phyloP scores from a whole-genome alignment of 257 asterid genomes.

The Solanum dulcamara region DNA sequence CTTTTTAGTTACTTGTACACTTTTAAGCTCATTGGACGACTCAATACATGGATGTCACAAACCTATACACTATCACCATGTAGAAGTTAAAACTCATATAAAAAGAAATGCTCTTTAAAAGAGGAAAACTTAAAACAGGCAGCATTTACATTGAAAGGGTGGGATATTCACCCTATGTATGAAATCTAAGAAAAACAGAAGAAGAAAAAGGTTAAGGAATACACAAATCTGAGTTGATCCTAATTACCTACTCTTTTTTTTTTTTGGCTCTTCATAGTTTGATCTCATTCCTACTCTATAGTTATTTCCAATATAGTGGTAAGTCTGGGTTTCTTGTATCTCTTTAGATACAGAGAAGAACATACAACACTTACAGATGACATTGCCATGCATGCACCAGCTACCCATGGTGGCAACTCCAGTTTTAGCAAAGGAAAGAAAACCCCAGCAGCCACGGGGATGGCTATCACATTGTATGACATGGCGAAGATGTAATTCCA shows the following conservation, averaged over 20 bases:
- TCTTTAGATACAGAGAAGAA: constrained; percentile 81
- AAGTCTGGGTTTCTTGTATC: constrained; percentile 84
- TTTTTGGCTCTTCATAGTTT: background rate
- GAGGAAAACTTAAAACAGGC: background rate
- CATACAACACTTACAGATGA: constrained; percentile 95
- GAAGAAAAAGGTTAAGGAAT: background rate
- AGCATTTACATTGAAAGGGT: background rate
- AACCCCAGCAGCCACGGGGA: constrained; percentile 87
- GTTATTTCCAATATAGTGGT: constrained; percentile 83
- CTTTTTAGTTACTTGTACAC: no score
- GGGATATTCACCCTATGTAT: background rate
- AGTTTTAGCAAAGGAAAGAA: constrained; percentile 58
- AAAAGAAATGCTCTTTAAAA: background rate
- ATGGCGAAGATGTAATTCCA: constrained; percentile 74
- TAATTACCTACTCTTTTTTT: background rate
- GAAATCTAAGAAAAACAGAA: no score
- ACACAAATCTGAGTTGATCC: background rate
- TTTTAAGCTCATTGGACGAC: no score
- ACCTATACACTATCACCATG: background rate
- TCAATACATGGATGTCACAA: no score
- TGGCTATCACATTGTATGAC: constrained; percentile 79
- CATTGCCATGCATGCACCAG: constrained; percentile 98
- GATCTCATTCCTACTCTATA: constrained; percentile 40
- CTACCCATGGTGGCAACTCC: constrained; percentile 91
- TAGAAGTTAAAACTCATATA: background rate